Percentiles rank a stretch among this genome's conserved stretches.
Evolutionary conservation across 1,139 yeast genomes (phyloP).

Genomic region (Candida labiduridarum): DNA sequence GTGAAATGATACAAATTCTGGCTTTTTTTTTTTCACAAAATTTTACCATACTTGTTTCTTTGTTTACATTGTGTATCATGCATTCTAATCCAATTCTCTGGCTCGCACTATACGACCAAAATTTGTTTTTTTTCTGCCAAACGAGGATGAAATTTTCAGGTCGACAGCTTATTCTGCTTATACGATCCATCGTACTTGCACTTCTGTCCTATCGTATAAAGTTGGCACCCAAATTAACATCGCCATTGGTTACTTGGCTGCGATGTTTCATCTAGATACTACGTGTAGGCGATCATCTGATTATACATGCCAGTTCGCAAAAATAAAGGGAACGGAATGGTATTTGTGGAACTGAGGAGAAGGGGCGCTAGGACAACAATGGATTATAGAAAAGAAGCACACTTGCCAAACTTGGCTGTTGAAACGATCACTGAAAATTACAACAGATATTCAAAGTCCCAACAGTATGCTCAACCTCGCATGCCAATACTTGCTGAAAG

Average conservation of each 20-base stretch:
- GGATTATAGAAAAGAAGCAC: background rate
- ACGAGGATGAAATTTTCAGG: background rate
- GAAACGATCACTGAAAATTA: no score
- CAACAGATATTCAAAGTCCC: background rate
- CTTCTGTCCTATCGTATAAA: background rate
- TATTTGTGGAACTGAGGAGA: background rate
- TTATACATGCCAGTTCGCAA: background rate
- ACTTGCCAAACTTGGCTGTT: background rate
- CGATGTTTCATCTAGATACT: background rate
- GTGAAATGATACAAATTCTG: slow-evolving; percentile 3
- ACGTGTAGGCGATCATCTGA: background rate
- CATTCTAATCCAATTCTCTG: background rate
- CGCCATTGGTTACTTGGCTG: no score
- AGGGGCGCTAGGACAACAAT: background rate
- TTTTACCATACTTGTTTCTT: background rate
- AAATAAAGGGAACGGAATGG: background rate
- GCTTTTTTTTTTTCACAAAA: background rate
- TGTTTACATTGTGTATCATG: background rate
- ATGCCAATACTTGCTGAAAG: no score
- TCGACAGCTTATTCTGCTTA: background rate
- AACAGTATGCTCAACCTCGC: no score
- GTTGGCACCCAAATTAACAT: no score
- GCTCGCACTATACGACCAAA: slow-evolving; percentile 1
- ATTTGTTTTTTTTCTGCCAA: background rate
- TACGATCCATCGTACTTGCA: background rate